Base-by-base conservation (phyloP, 2,329 filamentous ascomycete species). In the Laburnicola sp. region DNA sequence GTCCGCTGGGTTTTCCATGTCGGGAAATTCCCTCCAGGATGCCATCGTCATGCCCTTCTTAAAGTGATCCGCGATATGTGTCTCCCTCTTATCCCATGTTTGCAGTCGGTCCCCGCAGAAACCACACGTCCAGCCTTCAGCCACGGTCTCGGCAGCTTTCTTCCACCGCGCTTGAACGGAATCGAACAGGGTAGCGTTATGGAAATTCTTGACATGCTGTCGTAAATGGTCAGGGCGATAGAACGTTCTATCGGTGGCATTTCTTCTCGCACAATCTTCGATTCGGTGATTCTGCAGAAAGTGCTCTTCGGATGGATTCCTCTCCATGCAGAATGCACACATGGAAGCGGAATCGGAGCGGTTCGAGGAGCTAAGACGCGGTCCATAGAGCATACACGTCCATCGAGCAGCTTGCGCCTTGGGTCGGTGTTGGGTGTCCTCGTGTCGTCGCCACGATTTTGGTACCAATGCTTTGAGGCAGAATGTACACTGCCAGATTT, bases 401-500 rank as follows among this genome's bases (percentile, higher is more conserved):
- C 68, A 72, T 35, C 43, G 43, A 3, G 43, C 43, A n/a, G 43
- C 43, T n/a, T 67, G 62, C 6, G 63, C 47, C 28, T 68, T 68
- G 4, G 65, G 66, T 6, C 64, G 60, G 30, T 72, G 69, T 42
- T 72, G 68, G 6, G 69, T 71, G 37, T 72, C 69, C 42, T 72
- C 69, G 43, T 72, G 69, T 11, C 69, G 66, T 11, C 68, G 63
- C 69, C 69, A 71, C 11, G 69, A 71, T 36, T 71, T 72, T 1
- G 67, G 63, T 11, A 64, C 62, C 2, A 72, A 51, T 2, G 49
- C 50, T 21, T 56, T 55, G 8, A 47, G 53, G 40, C 69, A 72
- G 42, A 71, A 72, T 8, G 69, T 72, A 39, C 69, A 71, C 40
- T 71, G 67, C 68, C 68, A 72, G 37, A 45, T 65, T 34, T 64